Evolutionary conservation across 768 basidiomycete genomes (phyloP), one percentile per base, ranked within the genome.

Genomic region (Boletus sp.): DNA sequence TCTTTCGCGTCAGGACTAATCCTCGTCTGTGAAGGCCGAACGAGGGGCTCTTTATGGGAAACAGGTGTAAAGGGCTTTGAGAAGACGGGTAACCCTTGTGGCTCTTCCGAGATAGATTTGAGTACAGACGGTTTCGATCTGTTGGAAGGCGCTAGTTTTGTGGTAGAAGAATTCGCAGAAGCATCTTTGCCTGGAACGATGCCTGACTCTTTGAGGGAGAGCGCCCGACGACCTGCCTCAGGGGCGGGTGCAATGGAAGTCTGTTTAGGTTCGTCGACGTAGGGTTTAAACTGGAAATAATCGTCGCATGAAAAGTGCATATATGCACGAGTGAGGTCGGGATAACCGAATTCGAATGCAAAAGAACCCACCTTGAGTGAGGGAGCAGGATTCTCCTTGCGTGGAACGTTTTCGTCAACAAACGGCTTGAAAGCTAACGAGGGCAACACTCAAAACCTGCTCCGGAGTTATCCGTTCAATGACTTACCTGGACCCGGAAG

Each of bases 1-100:
- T 67, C 53, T 28, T 62, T 61, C 1, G 20, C 24, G 15, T 68
- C 66, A 54, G 67, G 45, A 44, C 39, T 60, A 10, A 33, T 3
- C 44, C 62, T 65, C 10, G 61, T 46, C 24, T 70, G 60, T 50
- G 63, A 51, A 11, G 71, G 71, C 18, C 71, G 62, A 24, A 61
- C 61, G 28, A 64, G 59, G 2, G 69, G 69, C 32, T 74, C 79
- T 49, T 73, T 75, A 54, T 75, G 74, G 15, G 77, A 71, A 17
- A 65, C 83, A 28, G 86, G 87, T 8, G 83, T 87, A 64, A 87
- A 87, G 3, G 87, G 86, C 54, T 82, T 84, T 6, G 82, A 78
- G 67, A 85, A 85, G 24, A 85, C 76, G 39, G 75, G 75, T 42
- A 75, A 73, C 55, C 61, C 62, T 59, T 56, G 65, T 36, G 52